These are phyloP conservation scores for Physcomitrium patens DNA, from an alignment of 225 moss, liverwort and hornwort genomes.

Conservation along the genomic window DNA sequence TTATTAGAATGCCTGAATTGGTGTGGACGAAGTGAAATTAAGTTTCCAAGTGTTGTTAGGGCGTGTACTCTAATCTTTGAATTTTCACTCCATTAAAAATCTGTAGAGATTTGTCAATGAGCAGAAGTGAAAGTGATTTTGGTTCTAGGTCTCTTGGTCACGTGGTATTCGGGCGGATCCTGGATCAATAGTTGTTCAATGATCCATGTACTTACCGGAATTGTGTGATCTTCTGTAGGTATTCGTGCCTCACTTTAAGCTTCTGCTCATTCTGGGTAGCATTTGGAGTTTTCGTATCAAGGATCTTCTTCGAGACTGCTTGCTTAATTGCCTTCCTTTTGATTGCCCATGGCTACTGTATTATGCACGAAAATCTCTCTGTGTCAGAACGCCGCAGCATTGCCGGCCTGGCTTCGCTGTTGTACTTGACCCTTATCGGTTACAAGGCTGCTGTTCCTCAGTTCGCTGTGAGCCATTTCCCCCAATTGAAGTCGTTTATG, in stretches of 20 bases:
- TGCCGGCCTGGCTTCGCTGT: constrained; percentile 76
- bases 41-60: neutral
- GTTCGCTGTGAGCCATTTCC: constrained; percentile 61
- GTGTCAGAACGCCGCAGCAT: constrained; percentile 76
- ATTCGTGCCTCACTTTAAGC: constrained; percentile 85
- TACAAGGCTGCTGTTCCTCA: constrained; percentile 93
- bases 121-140: neutral
- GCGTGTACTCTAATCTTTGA: neutral
- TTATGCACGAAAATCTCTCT: constrained; percentile 87
- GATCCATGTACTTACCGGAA: neutral
- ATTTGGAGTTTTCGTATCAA: constrained; percentile 92
- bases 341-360: constrained; percentile 89
- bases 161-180: neutral
- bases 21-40: neutral
- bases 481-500: constrained; percentile 1
- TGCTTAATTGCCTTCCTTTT: constrained; percentile 83
- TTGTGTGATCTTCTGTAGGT: constrained; percentile 55
- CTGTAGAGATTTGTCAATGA: neutral
- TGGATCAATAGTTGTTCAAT: neutral
- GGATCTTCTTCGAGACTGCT: constrained; percentile 90
- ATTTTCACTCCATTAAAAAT: neutral
- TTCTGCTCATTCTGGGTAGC: constrained; percentile 96
- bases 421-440: constrained; percentile 90
- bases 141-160: neutral
- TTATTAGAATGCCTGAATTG: constrained; percentile 8